Evolutionary conservation across 805 yeast genomes (phyloP), one percentile per base, ranked within the genome.

Genomic region (Phaffomyces opuntiae): DNA sequence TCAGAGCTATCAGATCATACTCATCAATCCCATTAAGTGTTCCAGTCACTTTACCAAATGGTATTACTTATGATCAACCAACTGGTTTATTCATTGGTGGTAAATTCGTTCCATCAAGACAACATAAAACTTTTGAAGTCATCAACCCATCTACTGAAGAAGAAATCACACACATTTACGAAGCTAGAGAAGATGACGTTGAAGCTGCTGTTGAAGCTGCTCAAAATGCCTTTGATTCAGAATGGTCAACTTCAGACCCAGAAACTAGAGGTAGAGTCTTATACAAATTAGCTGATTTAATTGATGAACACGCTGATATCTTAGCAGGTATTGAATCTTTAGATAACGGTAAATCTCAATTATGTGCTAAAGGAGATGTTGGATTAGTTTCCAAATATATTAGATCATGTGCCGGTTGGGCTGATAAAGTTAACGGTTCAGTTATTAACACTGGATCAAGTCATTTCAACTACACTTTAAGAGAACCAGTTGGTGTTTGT

Each of bases 161-260:
- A 61, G 74, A 69, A 48, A 77, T 87, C 53, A 72, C 82, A 43
- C 74, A 74, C 42, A 80, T 86, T 43, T 81, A 84, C 60, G 90
- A 83, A 61, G 96, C 93, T 43, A 71, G 76, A 51, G 80, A 69
- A 41, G 89, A 75, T 46, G 96, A 87, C 63, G 81, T 87, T 40
- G 93, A 88, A 54, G 49, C 68, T 45, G 98, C 98, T 16, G 96
- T 91, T 32, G 76, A 78, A 25, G 95, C 95, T 34, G 97, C 97
- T 39, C 70, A 76, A 52, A 71, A 69, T 36, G 96, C 96, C 11
- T 87, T 83, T 72, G 71, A 81, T 40, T 67, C 75, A 36, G 70
- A 69, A 42, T 88, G 96, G 95, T 76, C 87, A 41, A 71, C 72
- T 33, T 71, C 74, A 34, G 83, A 85, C 53, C 93, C 95, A 21